These are phyloP conservation scores for Cercophora samala DNA, from an alignment of 495 filamentous ascomycete species.

Conservation along the genomic window DNA sequence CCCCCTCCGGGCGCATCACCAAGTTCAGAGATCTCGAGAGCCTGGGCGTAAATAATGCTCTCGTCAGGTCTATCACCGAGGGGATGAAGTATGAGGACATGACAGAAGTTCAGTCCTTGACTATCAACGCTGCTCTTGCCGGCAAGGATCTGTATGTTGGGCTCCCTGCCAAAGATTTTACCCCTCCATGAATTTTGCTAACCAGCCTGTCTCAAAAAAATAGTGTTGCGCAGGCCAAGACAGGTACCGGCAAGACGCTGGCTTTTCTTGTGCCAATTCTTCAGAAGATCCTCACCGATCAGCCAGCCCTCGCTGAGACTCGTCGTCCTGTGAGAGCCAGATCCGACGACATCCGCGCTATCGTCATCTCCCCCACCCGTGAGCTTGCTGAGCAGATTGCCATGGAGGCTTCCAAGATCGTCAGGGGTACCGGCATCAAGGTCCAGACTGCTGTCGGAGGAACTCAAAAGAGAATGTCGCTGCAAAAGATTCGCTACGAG, in stretches of 20 bases:
- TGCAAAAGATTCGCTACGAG: conserved; percentile 59
- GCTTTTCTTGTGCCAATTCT: conserved; percentile 76
- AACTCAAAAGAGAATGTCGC: conserved; percentile 62
- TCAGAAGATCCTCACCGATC: conserved; percentile 63
- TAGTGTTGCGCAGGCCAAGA: conserved; percentile 85
- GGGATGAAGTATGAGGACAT: conserved; percentile 77
- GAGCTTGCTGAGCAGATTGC: conserved; percentile 96
- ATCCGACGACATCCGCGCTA: conserved; percentile 71
- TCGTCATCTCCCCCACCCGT: conserved; percentile 91
- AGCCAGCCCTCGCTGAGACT: conserved; percentile 48
- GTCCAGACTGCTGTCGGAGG: conserved; percentile 90
- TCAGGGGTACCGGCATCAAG: conserved; percentile 60
- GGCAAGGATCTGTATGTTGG: conserved; percentile 76
- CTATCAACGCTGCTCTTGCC: conserved; percentile 71
- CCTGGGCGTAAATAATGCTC: conserved; percentile 56
- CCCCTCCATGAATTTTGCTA: not conserved
- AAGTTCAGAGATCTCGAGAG: conserved; percentile 66
- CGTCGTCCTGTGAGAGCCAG: conserved; percentile 30
- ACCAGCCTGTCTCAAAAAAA: conserved; percentile 20
- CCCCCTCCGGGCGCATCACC: conserved; percentile 44
- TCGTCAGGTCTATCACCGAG: conserved; percentile 67
- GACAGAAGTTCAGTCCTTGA: conserved; percentile 87
- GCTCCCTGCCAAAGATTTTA: not conserved
- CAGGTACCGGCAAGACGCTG: conserved; percentile 84
- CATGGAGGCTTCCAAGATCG: conserved; percentile 72